phyloP scores from a whole-genome alignment of 1,139 yeast genomes.

The Hyphopichia fennica region DNA sequence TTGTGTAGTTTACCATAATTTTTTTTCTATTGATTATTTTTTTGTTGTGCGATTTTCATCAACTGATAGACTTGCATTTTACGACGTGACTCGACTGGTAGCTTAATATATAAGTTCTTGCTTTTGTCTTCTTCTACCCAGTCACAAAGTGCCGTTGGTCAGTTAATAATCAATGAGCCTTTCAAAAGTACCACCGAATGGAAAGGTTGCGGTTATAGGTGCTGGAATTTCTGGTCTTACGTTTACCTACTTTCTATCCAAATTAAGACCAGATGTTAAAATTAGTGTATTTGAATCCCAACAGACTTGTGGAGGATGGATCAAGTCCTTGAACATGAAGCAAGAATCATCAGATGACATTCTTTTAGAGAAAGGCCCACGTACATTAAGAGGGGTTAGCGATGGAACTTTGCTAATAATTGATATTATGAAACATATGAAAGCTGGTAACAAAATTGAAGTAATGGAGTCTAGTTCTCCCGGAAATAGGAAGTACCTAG shows the following conservation, averaged over 20 bases:
- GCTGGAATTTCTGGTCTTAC: constrained; percentile 88
- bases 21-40: neutral
- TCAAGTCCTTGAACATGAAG: constrained; percentile 45
- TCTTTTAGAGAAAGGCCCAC: constrained; percentile 68
- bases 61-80: neutral
- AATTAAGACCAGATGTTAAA: constrained; percentile 67
- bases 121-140: no score
- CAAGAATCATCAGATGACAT: constrained; percentile 13
- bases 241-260: constrained; percentile 69
- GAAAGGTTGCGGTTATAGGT: constrained; percentile 70
- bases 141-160: no score
- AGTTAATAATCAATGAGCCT: constrained; percentile 1
- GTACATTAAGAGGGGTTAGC: constrained; percentile 71
- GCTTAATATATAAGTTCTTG: no score
- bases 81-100: no score
- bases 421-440: constrained; percentile 54
- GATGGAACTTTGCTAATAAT: constrained; percentile 62
- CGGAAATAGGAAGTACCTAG: constrained; percentile 64
- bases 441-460: constrained; percentile 40
- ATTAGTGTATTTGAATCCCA: constrained; percentile 63
- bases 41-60: neutral
- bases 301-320: constrained; percentile 75
- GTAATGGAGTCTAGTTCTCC: constrained; percentile 49
- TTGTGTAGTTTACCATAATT: neutral
- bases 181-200: constrained; percentile 17